phyloP scores from a whole-genome alignment of 257 asterid species.

The Nicotiana benthamiana region DNA sequence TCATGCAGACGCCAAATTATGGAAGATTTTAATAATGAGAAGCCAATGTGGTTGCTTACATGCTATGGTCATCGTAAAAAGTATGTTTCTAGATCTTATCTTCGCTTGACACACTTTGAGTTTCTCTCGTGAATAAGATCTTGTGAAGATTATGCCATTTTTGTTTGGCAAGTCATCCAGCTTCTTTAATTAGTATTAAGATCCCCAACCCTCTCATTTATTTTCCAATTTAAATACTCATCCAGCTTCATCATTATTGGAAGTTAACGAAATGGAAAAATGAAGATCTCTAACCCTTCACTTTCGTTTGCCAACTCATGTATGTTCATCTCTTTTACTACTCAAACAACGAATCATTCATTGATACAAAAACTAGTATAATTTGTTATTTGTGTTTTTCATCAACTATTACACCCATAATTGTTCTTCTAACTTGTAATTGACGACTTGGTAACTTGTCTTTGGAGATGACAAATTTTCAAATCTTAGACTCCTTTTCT shows the following conservation, averaged over 20 bases:
- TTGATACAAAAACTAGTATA: neutral
- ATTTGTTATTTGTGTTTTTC: neutral
- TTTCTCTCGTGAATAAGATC: neutral
- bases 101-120: neutral
- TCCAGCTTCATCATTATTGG: neutral
- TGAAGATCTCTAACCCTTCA: neutral
- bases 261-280: neutral
- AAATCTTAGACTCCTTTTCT: neutral
- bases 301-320: neutral
- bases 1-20: conserved; percentile 56
- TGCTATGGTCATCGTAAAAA: conserved; percentile 70
- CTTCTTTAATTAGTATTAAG: neutral
- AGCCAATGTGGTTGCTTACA: conserved; percentile 77
- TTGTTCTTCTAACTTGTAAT: neutral
- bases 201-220: neutral
- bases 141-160: neutral
- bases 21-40: conserved; percentile 72
- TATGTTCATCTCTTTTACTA: neutral
- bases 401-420: neutral
- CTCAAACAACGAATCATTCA: neutral
- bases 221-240: neutral
- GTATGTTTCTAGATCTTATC: conserved; percentile 33
- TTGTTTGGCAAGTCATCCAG: neutral
- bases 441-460: neutral
- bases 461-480: neutral